Conservation (phyloP, 441 rosid genomes). For the Mallotus repandus region DNA sequence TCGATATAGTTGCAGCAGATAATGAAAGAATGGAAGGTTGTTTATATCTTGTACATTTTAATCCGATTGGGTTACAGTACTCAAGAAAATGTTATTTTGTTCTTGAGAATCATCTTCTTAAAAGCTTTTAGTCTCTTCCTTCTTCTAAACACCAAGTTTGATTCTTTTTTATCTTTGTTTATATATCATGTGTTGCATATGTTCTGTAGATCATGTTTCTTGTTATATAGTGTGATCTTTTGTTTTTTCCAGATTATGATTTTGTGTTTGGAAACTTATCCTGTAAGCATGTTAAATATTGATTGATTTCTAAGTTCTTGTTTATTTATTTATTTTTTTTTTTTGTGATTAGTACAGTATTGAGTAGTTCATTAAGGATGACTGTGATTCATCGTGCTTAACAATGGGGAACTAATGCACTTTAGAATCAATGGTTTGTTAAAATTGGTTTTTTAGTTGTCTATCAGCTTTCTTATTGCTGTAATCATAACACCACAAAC, state of each 20-base stretch:
- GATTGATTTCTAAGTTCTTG: neutral
- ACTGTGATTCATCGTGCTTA: neutral
- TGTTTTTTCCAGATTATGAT: neutral
- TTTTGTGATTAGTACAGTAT: too few relatives aligned
- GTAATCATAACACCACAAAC: neutral
- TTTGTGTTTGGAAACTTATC: slow-evolving; percentile 1
- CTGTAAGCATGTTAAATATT: neutral
- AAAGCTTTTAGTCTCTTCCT: slow-evolving; percentile 69
- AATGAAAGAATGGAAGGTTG: slow-evolving; percentile 82
- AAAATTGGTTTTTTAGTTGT: neutral
- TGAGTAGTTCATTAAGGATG: neutral
- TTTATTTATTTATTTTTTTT: neutral
- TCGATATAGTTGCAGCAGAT: slow-evolving; percentile 28
- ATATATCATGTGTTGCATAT: neutral
- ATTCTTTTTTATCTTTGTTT: neutral
- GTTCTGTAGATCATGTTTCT: neutral
- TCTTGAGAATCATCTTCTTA: slow-evolving; percentile 70
- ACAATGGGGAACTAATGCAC: neutral
- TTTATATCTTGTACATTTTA: slow-evolving; percentile 73
- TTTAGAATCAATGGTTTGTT: neutral
- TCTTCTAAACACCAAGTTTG: slow-evolving; percentile 55
- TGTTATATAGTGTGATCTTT: too few relatives aligned
- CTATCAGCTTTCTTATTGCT: neutral
- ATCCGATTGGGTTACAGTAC: slow-evolving; percentile 77
- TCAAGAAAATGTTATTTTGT: slow-evolving; percentile 86